Evolutionary conservation across 306 rosid genomes (phyloP).

Genomic region (Cyamopsis tetragonoloba): DNA sequence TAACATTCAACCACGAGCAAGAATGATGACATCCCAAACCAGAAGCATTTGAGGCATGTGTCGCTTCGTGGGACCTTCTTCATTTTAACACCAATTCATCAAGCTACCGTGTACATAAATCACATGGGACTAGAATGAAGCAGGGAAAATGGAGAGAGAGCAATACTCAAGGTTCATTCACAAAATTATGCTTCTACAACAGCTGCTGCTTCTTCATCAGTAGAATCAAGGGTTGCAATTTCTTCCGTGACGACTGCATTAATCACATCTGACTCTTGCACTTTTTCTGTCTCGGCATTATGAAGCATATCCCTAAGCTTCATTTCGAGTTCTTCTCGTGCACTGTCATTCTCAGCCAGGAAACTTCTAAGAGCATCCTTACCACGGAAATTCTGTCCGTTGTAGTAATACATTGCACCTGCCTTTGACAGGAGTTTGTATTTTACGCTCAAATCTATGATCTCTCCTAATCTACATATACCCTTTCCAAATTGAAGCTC

Average conservation of each 20-base stretch:
- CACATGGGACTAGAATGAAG: conserved; percentile 1
- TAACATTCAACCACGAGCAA: conserved; percentile 10
- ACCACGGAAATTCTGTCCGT: conserved; percentile 53
- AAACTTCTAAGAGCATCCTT: conserved; percentile 65
- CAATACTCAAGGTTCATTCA: conserved; percentile 1
- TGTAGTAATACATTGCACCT: conserved; percentile 42
- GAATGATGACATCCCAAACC: conserved; percentile 15
- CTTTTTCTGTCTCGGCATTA: conserved; percentile 27
- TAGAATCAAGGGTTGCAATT: conserved; percentile 48
- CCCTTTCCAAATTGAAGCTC: conserved; percentile 97
- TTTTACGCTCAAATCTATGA: conserved; percentile 64
- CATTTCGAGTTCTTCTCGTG: conserved; percentile 46
- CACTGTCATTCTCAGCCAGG: conserved; percentile 45
- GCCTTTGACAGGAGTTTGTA: conserved; percentile 50
- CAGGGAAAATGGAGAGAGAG: background rate
- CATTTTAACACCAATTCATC: background rate
- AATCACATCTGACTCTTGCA: conserved; percentile 28
- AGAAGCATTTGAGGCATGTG: conserved; percentile 9
- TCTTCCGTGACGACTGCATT: conserved; percentile 42
- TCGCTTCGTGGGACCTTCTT: background rate
- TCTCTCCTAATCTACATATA: conserved; percentile 56
- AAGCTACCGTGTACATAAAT: conserved; percentile 16
- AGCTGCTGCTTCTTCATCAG: conserved; percentile 53
- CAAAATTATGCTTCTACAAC: conserved; percentile 50
- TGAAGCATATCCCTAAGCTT: conserved; percentile 68